phyloP scores from a whole-genome alignment of 2,329 filamentous ascomycete species.

The Phialocephala sp. region DNA sequence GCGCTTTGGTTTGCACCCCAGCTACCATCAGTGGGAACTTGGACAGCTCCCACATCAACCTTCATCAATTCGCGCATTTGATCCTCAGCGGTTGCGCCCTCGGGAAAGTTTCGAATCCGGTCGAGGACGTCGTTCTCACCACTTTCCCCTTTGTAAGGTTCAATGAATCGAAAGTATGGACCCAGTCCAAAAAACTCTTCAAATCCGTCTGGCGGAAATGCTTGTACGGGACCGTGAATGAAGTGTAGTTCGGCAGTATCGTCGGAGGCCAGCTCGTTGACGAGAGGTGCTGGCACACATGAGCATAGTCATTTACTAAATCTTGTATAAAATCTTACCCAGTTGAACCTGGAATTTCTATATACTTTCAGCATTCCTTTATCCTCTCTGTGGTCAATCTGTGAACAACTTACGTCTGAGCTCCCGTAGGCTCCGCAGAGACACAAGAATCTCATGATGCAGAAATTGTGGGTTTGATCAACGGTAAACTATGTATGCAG shows the following conservation, averaged over 20 bases:
- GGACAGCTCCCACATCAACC: conserved; percentile 19
- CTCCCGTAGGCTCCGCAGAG: conserved; percentile 64
- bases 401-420: conserved; percentile 51
- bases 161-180: conserved; percentile 62
- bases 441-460: conserved; percentile 60
- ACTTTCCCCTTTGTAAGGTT: conserved; percentile 47
- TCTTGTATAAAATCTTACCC: conserved; percentile 41
- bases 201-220: conserved; percentile 57
- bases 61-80: conserved; percentile 39
- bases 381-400: conserved; percentile 16
- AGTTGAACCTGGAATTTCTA: conserved; percentile 64
- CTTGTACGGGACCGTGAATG: conserved; percentile 56
- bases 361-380: conserved; percentile 19
- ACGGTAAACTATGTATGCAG: conserved; percentile 4
- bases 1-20: conserved; percentile 29
- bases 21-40: conserved; percentile 25
- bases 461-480: neutral
- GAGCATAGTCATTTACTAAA: conserved; percentile 17
- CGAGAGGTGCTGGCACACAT: conserved; percentile 50
- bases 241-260: conserved; percentile 56
- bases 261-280: conserved; percentile 54
- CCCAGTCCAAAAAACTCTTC: conserved; percentile 62
- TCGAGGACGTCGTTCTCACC: conserved; percentile 38
- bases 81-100: conserved; percentile 38
- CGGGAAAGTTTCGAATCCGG: conserved; percentile 39